These are phyloP conservation scores for Termitomyces titanicus DNA, from an alignment of 768 basidiomycete species.

Conservation along the genomic window DNA sequence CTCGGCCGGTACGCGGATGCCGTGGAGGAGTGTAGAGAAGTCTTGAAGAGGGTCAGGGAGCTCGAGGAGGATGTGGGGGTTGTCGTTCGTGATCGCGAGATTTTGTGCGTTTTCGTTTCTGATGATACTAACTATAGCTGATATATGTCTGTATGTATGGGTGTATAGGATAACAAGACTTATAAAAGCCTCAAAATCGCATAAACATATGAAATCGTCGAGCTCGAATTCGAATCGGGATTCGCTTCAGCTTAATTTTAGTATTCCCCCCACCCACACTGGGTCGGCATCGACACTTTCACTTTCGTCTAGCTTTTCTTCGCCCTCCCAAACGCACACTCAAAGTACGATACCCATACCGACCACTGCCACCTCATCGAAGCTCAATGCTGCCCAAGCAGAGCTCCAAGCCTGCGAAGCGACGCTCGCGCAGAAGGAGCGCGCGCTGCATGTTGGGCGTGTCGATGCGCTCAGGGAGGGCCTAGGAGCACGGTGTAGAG, in stretches of 20 bases:
- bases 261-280: slow-evolving; percentile 20
- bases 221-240: slow-evolving; percentile 31
- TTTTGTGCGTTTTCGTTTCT: slow-evolving; percentile 52
- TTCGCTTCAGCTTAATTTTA: slow-evolving; percentile 28
- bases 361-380: slow-evolving; percentile 31
- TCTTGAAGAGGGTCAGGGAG: slow-evolving; percentile 54
- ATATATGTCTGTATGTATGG: neutral
- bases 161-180: slow-evolving; percentile 65
- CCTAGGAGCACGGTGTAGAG: slow-evolving; percentile 56
- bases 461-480: slow-evolving; percentile 58
- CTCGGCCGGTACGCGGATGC: slow-evolving; percentile 55
- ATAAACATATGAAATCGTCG: slow-evolving; percentile 34
- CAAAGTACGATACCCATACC: no score
- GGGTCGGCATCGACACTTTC: slow-evolving; percentile 42
- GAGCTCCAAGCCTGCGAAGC: slow-evolving; percentile 83
- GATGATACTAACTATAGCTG: neutral
- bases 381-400: slow-evolving; percentile 63
- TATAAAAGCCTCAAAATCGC: slow-evolving; percentile 69
- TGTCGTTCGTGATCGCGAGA: slow-evolving; percentile 73
- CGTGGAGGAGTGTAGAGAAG: slow-evolving; percentile 64
- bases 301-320: slow-evolving; percentile 28
- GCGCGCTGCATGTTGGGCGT: slow-evolving; percentile 51
- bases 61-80: slow-evolving; percentile 73
- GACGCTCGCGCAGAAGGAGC: slow-evolving; percentile 68
- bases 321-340: slow-evolving; percentile 15